These are phyloP conservation scores for Drechslerella stenobrocha DNA, from an alignment of 2,329 filamentous ascomycete genomes.

Conservation along the genomic window DNA sequence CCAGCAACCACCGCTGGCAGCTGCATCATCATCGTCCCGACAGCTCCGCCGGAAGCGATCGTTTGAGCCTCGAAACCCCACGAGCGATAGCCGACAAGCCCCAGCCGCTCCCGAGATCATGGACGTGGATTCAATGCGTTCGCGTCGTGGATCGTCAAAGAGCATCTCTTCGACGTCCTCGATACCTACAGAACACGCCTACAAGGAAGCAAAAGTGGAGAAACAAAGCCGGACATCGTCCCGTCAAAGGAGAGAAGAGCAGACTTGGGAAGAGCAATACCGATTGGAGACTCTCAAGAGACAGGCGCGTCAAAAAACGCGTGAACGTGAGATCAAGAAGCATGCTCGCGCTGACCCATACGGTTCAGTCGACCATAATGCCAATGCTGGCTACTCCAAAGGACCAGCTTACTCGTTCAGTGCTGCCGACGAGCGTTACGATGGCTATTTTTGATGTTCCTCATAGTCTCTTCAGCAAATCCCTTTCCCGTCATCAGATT, in stretches of 20 bases:
- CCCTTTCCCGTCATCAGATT: conserved; percentile 14
- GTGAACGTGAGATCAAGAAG: conserved; percentile 45
- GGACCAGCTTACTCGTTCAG: conserved; percentile 40
- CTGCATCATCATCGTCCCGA: conserved; percentile 32
- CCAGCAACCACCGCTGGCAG: conserved; percentile 15
- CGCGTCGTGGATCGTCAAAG: conserved; percentile 40
- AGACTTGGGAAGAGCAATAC: conserved; percentile 47
- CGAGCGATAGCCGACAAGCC: conserved; percentile 21
- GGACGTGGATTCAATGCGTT: conserved; percentile 46
- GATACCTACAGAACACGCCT: conserved; percentile 18
- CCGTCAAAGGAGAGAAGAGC: conserved; percentile 34
- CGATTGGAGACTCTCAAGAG: conserved; percentile 41
- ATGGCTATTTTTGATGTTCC: conserved; percentile 33
- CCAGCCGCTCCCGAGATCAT: conserved; percentile 32
- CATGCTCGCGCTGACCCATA: conserved; percentile 28
- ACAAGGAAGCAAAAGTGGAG: conserved; percentile 34
- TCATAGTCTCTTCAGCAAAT: conserved; percentile 23
- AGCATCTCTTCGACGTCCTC: conserved; percentile 34
- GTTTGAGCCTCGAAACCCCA: conserved; percentile 29
- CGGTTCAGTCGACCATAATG: conserved; percentile 35
- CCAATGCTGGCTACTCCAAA: conserved; percentile 35
- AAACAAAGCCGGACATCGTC: conserved; percentile 25
- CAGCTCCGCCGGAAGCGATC: conserved; percentile 38
- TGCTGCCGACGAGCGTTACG: conserved; percentile 23
- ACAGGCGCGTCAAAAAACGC: conserved; percentile 43